Base-by-base conservation (phyloP, 176 grass and related monocot genomes). In the Musa troglodytarum region DNA sequence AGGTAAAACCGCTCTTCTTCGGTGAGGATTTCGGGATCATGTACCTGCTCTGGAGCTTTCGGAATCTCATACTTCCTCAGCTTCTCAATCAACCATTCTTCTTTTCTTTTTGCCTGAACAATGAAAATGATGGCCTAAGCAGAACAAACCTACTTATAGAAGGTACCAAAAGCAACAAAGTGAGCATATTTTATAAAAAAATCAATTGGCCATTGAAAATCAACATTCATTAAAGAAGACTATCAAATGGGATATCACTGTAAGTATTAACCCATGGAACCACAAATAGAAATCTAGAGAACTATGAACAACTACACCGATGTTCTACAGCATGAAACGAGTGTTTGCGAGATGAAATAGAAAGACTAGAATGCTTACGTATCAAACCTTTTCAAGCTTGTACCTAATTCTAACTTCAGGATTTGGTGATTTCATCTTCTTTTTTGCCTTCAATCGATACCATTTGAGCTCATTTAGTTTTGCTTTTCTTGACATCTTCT, bases 71-170 rank as follows among this genome's bases (percentile, higher is more conserved):
- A 94, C 75, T 90, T 94, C 68, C 91, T 86, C 58, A 90, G 76
- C 52, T 94, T 94, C 65, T 94, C 91, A 67, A 90, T 94, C 63
- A 94, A 16, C 91, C 88, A 94, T 74, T 84, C 88, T 71, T 94
- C 91, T 79, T 94, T 94, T 77, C 88, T 86, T 82, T 90, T 94
- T 11, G 88, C 91, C 87, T 87, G 61, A 54, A 92, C 52, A 43
- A 17, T 43, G 10, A 3, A 65, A 16, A 65, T 13, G 78, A 1
- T 22, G 12, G 10, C 61, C 11, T 69, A 87, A 57, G 61, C 28
- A 53, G 61, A n/a, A 81, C 12, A 11, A 23, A 73, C 8, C 12
- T 17, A 28, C 8, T 17, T 62, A 4, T 28, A 34, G 13, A 66
- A 63, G 52, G 15, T 10, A n/a, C 10, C 1, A 67, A 67, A n/a